These are phyloP conservation scores for Platanus orientalis DNA, from an alignment of 164 flowering plant species.

Conservation along the genomic window DNA sequence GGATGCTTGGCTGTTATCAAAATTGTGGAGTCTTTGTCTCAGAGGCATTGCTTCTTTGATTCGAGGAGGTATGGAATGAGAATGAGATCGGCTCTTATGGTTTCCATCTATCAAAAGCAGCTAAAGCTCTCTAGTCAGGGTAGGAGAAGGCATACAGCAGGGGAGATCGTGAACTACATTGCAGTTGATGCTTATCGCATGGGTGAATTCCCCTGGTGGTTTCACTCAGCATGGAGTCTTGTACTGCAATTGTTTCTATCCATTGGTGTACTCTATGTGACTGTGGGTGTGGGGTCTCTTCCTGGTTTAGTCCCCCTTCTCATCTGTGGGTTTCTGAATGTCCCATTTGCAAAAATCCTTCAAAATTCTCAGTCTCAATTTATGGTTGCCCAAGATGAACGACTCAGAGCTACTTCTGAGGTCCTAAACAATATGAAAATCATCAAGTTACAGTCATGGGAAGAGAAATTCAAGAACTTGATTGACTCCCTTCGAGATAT, in stretches of 20 bases:
- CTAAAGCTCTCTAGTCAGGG: too few relatives aligned
- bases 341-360: constrained; percentile 67
- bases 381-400: too few relatives aligned
- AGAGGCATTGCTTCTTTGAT: constrained; percentile 58
- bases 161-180: constrained; percentile 83
- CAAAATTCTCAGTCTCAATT: constrained; percentile 48
- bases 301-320: constrained; percentile 57
- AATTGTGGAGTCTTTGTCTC: constrained; percentile 60
- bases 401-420: too few relatives aligned
- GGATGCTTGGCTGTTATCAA: constrained; percentile 49
- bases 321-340: constrained; percentile 52
- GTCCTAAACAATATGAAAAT: too few relatives aligned
- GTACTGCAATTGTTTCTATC: constrained; percentile 49
- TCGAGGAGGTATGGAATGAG: too few relatives aligned
- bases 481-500: constrained; percentile 44
- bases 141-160: constrained; percentile 68
- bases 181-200: constrained; percentile 83
- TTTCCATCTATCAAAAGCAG: too few relatives aligned
- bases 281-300: constrained; percentile 64
- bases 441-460: constrained; percentile 97
- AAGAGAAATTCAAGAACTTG: constrained; percentile 57
- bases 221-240: constrained; percentile 54
- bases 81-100: too few relatives aligned
- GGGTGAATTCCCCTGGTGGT: constrained; percentile 76
- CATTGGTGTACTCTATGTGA: constrained; percentile 40